Percentiles rank a stretch among this genome's conserved stretches.
phyloP scores from a whole-genome alignment of 225 moss, liverwort and hornwort species.

The Asterella californica region DNA sequence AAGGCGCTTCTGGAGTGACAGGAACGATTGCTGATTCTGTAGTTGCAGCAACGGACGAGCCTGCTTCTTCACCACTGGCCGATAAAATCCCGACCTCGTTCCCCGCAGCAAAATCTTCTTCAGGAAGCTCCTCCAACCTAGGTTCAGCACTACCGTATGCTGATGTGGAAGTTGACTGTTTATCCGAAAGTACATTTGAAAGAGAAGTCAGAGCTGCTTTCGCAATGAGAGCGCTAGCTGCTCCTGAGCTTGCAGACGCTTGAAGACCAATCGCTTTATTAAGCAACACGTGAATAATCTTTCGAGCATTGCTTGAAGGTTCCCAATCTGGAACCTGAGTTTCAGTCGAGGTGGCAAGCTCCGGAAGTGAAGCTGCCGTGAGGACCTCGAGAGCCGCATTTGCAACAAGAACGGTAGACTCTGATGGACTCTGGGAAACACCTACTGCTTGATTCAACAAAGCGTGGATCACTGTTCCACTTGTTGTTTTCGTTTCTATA shows the following conservation, averaged over 20 bases:
- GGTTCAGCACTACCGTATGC: neutral
- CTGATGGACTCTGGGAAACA: slow-evolving; percentile 41
- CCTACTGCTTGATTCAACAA: slow-evolving; percentile 51
- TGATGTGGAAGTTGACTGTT: slow-evolving; percentile 2
- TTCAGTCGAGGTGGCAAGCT: slow-evolving; percentile 1
- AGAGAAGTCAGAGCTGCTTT: slow-evolving; percentile 62
- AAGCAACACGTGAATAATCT: slow-evolving; percentile 50
- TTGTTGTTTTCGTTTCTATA: slow-evolving; percentile 10
- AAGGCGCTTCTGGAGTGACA: slow-evolving; percentile 24
- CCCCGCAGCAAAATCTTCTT: slow-evolving; percentile 5
- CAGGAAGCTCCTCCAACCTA: slow-evolving; percentile 22
- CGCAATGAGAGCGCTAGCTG: slow-evolving; percentile 61
- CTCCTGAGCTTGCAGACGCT: slow-evolving; percentile 45
- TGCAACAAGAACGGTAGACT: slow-evolving; percentile 61
- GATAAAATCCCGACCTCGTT: neutral
- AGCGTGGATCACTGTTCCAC: slow-evolving; percentile 45
- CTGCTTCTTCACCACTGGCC: slow-evolving; percentile 1
- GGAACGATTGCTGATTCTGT: slow-evolving; percentile 8
- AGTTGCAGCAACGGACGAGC: neutral
- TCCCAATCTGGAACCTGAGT: slow-evolving; percentile 9
- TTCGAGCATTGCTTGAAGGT: slow-evolving; percentile 27
- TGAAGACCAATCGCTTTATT: slow-evolving; percentile 64
- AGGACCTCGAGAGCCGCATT: slow-evolving; percentile 59
- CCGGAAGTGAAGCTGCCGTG: slow-evolving; percentile 37
- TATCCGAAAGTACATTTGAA: slow-evolving; percentile 49